These are phyloP conservation scores for Sisymbrium irio DNA, from an alignment of 345 rosid genomes.

Conservation along the genomic window DNA sequence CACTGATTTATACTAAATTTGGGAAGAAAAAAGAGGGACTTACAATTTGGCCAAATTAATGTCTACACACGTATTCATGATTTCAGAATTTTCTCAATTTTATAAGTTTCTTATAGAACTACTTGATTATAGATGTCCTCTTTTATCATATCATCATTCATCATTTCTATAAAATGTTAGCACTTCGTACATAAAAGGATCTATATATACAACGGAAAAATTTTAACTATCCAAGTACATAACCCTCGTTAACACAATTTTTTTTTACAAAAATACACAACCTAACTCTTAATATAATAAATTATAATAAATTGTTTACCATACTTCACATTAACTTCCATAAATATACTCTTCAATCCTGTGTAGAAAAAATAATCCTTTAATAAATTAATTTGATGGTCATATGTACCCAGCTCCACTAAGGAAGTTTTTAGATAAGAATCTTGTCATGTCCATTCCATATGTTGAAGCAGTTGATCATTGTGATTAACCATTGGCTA, in stretches of 20 bases:
- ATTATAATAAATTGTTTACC: not conserved
- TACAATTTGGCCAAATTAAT: not conserved
- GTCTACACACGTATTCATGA: not conserved
- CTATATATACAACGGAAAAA: not conserved
- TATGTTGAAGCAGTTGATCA: not conserved
- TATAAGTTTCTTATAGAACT: not conserved
- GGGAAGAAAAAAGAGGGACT: not conserved
- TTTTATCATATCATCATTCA: not conserved
- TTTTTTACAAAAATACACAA: not conserved
- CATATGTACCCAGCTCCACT: not conserved
- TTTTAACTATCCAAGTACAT: not conserved
- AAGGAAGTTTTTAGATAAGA: not conserved
- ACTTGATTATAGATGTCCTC: not conserved
- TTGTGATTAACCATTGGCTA: not conserved
- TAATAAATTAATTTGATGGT: not conserved
- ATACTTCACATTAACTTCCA: not conserved
- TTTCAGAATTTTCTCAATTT: not conserved
- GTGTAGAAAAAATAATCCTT: not conserved
- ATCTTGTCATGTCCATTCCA: not conserved
- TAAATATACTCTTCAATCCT: not conserved
- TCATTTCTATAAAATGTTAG: not conserved
- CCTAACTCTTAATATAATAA: not conserved
- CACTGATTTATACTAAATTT: too few species aligned
- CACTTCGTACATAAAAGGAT: not conserved
- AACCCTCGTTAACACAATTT: too few species aligned